These are phyloP conservation scores for Camelina neglecta DNA, from an alignment of 345 rosid species.

Conservation along the genomic window DNA sequence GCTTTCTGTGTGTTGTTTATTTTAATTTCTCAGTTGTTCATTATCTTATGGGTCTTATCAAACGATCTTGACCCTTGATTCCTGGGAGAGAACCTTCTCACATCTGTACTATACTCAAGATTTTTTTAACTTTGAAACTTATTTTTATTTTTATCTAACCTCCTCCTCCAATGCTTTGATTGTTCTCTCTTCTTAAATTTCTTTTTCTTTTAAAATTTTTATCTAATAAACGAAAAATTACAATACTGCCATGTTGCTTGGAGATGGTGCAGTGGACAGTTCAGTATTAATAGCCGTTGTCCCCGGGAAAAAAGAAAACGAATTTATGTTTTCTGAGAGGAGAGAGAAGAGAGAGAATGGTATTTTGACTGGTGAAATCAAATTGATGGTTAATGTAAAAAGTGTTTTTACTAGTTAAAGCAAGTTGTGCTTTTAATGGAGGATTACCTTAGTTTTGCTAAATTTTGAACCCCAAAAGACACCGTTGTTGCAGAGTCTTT, in stretches of 20 bases:
- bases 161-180: constrained; percentile 25
- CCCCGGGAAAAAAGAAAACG: constrained; percentile 47
- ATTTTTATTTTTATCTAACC: constrained; percentile 24
- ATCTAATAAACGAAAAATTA: neutral
- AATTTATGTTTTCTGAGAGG: constrained; percentile 34
- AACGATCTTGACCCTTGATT: constrained; percentile 89
- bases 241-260: constrained; percentile 45
- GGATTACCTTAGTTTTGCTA: constrained; percentile 33
- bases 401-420: constrained; percentile 41
- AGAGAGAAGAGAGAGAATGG: constrained; percentile 19
- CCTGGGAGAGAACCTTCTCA: constrained; percentile 82
- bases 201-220: neutral
- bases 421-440: constrained; percentile 25
- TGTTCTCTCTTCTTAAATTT: constrained; percentile 31
- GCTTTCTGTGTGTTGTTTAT: neutral
- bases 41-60: constrained; percentile 59
- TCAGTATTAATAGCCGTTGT: constrained; percentile 76
- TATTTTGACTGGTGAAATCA: constrained; percentile 5
- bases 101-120: constrained; percentile 46
- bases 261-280: constrained; percentile 62
- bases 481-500: constrained; percentile 32
- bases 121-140: constrained; percentile 46
- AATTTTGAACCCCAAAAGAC: neutral
- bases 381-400: constrained; percentile 25
- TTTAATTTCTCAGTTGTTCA: constrained; percentile 14